A percentile compares a stretch with the other conserved stretches of the same genome.
Conservation (phyloP, 1,284 basidiomycete genomes). For the Calocybe gambosa region DNA sequence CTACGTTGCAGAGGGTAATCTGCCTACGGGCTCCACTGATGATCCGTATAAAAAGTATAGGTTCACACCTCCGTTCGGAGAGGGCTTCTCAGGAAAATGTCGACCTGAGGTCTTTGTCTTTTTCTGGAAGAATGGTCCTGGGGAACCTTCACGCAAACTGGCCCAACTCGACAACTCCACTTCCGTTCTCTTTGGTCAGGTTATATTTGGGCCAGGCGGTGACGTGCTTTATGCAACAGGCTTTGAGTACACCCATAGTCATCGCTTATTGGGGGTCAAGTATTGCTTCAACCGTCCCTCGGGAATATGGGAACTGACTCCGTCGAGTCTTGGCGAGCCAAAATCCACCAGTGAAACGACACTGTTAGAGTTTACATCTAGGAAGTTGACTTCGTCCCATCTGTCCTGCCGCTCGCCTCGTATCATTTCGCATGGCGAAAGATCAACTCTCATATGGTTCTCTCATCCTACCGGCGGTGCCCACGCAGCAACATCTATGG, state of each 20-base stretch:
- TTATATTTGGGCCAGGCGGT: constrained; percentile 37
- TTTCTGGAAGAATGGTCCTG: constrained; percentile 29
- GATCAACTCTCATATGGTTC: constrained; percentile 43
- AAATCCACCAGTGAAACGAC: constrained; percentile 3
- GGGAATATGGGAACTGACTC: constrained; percentile 47
- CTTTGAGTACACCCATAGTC: constrained; percentile 52
- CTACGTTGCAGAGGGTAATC: constrained; percentile 52
- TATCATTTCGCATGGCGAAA: constrained; percentile 18
- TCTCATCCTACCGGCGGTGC: constrained; percentile 51
- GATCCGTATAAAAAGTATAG: constrained; percentile 45
- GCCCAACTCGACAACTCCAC: constrained; percentile 14
- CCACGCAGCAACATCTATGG: constrained; percentile 50
- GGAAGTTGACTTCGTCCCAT: constrained; percentile 36
- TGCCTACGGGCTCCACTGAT: constrained; percentile 23
- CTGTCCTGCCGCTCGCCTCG: constrained; percentile 56
- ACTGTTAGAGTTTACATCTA: constrained; percentile 17
- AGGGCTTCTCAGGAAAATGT: constrained; percentile 43
- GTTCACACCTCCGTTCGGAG: constrained; percentile 51
- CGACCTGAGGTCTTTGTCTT: constrained; percentile 46
- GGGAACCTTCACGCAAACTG: constrained; percentile 3
- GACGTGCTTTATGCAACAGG: constrained; percentile 53
- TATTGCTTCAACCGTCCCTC: constrained; percentile 59
- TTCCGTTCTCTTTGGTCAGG: constrained; percentile 47
- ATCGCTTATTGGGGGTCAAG: constrained; percentile 53
- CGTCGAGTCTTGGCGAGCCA: constrained; percentile 5